phyloP scores from a whole-genome alignment of 192 early-diverging fungal species.

The Coemansia sp. region DNA sequence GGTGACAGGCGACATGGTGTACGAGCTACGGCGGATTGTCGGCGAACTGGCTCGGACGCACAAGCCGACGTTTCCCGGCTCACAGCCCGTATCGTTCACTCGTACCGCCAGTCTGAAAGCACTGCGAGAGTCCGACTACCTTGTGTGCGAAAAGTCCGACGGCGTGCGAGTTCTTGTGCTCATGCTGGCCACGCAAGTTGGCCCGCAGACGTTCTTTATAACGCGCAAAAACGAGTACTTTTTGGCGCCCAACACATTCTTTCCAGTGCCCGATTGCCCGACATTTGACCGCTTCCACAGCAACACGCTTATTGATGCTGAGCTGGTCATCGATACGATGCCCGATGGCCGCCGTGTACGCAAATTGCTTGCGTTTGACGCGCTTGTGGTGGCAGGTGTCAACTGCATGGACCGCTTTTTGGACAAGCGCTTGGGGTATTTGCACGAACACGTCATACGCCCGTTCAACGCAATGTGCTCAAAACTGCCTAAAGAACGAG shows the following conservation, averaged over 20 bases:
- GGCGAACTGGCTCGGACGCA: slow-evolving; percentile 3
- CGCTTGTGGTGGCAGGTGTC: slow-evolving; percentile 58
- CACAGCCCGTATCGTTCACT: slow-evolving; percentile 46
- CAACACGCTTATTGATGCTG: slow-evolving; percentile 85
- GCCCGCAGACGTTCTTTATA: slow-evolving; percentile 13
- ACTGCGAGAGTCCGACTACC: slow-evolving; percentile 51
- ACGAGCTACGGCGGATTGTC: slow-evolving; percentile 14
- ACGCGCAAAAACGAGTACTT: slow-evolving; percentile 83
- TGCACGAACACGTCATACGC: slow-evolving; percentile 60
- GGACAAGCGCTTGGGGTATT: slow-evolving; percentile 65
- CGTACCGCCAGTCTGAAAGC: slow-evolving; percentile 4
- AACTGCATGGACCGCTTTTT: slow-evolving; percentile 59
- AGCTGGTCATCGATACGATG: slow-evolving; percentile 79
- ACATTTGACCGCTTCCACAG: slow-evolving; percentile 52
- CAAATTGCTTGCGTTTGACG: slow-evolving; percentile 69
- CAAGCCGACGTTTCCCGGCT: slow-evolving; percentile 22
- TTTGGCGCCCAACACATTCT: slow-evolving; percentile 55
- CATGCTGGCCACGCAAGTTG: neutral
- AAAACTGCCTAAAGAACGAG: neutral
- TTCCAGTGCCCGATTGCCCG: slow-evolving; percentile 57
- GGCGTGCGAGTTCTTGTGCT: slow-evolving; percentile 66
- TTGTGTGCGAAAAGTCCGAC: slow-evolving; percentile 83
- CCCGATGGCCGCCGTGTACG: slow-evolving; percentile 53
- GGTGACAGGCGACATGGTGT: neutral
- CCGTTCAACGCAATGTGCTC: slow-evolving; percentile 50